Base-by-base conservation (phyloP, 2,329 filamentous ascomycete genomes). In the Fusarium vanettenii region DNA sequence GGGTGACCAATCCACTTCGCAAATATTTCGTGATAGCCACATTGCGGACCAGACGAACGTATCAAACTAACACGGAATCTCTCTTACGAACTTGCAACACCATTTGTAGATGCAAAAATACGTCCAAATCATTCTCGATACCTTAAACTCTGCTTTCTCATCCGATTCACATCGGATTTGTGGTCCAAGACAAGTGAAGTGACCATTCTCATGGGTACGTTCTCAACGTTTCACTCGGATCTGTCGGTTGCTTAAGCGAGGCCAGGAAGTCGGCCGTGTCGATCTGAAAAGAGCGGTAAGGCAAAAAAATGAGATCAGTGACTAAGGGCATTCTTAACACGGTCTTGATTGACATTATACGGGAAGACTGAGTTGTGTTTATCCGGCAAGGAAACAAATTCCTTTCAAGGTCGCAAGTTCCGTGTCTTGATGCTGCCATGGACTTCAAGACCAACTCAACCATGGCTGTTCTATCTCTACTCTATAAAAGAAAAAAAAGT, bases 1-100 rank as follows among this genome's bases (percentile, higher is more conserved):
- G 9, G 8, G 37, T 10, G 18, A 39, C 4, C 9, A 16, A 22
- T 45, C 41, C 6, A 8, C 4, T 6, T 8, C 11, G 41, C 41
- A 22, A 11, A 43, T 22, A 6, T 18, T 9, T 7, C 7, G 2
- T 37, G 0, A 2, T 9, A 5, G 9, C 3, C 16, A 5, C 3
- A 37, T 4, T 7, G 2, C 33, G 0, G 14, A 14, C 13, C 33
- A 5, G 13, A 2, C 6, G 6, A 6, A 14, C 2, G 6, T 3
- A 14, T 6, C 6, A 35, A 16, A 16, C 13, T 1, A 35, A 16
- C 33, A 35, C 7, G 16, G 14, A 18, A 8, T 4, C 2, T 37
- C 16, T 8, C 1, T 18, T 39, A 31, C 9, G 2, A 10, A 9
- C 16, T 18, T 4, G 4, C 1, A 4, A 5, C 0, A 16, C 6